A percentile compares a stretch with the other conserved stretches of the same genome.
Conservation (phyloP, 176 grass and related monocot species). For the Tuctoria greenei region DNA sequence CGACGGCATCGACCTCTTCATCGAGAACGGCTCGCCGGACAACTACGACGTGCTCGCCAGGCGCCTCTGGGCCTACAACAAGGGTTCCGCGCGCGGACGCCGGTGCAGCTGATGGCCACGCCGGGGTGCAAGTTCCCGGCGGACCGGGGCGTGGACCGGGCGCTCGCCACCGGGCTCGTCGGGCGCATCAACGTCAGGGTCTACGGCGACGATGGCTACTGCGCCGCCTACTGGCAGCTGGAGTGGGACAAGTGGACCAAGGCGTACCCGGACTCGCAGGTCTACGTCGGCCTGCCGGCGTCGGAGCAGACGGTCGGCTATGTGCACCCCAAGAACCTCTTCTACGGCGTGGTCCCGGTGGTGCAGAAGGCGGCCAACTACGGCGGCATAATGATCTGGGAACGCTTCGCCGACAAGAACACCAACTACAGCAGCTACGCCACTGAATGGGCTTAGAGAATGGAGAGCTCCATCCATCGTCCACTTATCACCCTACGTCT, state of each 20-base stretch:
- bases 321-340: conserved; percentile 36
- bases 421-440: conserved; percentile 26
- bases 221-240: conserved; percentile 22
- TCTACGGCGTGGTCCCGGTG: conserved; percentile 6
- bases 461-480: not conserved
- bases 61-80: conserved; percentile 5
- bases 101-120: conserved; percentile 25
- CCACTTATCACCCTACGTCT: not conserved
- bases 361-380: conserved; percentile 34
- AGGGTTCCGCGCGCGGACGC: conserved; percentile 1
- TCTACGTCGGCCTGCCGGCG: conserved; percentile 19
- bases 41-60: not conserved
- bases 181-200: conserved; percentile 14
- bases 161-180: conserved; percentile 18
- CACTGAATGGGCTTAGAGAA: not conserved
- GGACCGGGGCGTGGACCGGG: not conserved
- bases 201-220: conserved; percentile 23
- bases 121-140: conserved; percentile 12
- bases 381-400: conserved; percentile 31
- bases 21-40: not conserved
- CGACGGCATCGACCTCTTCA: conserved; percentile 32
- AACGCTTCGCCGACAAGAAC: conserved; percentile 5
- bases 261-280: not conserved
- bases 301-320: conserved; percentile 20
- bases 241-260: conserved; percentile 34